Base-by-base conservation (phyloP, 257 asterid genomes). In the Lavandula angustifolia region DNA sequence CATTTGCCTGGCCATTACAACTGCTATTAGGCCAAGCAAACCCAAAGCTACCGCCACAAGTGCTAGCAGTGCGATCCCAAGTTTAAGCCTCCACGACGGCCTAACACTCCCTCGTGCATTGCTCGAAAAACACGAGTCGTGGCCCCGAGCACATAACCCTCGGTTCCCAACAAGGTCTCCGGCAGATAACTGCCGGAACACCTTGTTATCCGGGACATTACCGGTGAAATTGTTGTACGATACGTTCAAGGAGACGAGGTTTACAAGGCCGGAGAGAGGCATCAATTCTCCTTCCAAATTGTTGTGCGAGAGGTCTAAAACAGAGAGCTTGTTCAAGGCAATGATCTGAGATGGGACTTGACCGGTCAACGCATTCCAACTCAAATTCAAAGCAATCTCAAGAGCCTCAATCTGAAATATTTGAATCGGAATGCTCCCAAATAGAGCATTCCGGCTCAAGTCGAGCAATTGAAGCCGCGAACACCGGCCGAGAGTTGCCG, bases 151-250 rank as follows among this genome's bases (percentile, higher is more conserved):
- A 35, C 96, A 88, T 65, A 88, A 66, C 0, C 90, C 95, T 33
- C 69, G 69, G 53, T 89, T 89, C 5, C 95, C 96, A 5, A 78
- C 77, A 9, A 89, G 29, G 55, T 89, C 96, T 0, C 77, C 47
- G 3, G 73, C 60, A 4, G 96, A 81, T 56, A 89, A 68, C 81
- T 89, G 96, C 66, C 95, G 71, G 84, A 89, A 89, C 33, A 89
- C 75, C 75, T 86, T 86, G 38, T 76, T 89, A 48, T 89, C 95
- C 0, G 96, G 96, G 43, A 89, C 88, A 64, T 74, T 84, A 42
- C 96, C 96, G 0, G 88, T 71, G 80, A 89, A 89, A 41, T 86
- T 84, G 76, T 89, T 89, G 79, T 75, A 76, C 10, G 96, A 89
- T 9, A 86, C 63, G 17, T 88, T 88, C 76, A 88, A 62, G 9